A percentile compares a stretch with the other conserved stretches of the same genome.
These are phyloP conservation scores for Incumbomyces lentus DNA, from an alignment of 2,329 filamentous ascomycete species.

Conservation along the genomic window DNA sequence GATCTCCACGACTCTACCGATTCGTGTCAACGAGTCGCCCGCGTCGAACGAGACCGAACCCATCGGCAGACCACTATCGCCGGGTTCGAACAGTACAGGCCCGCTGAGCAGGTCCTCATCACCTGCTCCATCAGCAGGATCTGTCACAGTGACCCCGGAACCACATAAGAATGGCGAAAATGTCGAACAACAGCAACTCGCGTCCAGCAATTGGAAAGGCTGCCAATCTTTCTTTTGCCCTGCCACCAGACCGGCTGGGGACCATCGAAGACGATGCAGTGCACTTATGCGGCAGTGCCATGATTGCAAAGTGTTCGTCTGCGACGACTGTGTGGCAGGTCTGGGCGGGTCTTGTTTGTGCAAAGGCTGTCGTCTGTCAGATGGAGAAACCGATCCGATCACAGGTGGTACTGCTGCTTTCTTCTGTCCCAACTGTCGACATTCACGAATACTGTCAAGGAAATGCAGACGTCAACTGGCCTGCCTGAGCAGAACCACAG, in stretches of 20 bases:
- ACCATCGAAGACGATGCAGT: constrained; percentile 36
- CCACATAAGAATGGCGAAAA: constrained; percentile 27
- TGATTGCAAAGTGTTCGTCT: constrained; percentile 36
- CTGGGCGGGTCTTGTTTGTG: constrained; percentile 18
- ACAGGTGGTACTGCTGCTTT: constrained; percentile 11
- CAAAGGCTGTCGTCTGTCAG: constrained; percentile 14
- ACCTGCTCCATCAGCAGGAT: constrained; percentile 30
- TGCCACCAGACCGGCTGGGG: constrained; percentile 31
- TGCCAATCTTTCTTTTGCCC: constrained; percentile 41
- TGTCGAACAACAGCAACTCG: constrained; percentile 1
- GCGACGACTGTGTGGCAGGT: constrained; percentile 32
- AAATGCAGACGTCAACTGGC: constrained; percentile 19
- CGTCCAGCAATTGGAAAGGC: constrained; percentile 33
- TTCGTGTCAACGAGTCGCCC: constrained; percentile 7
- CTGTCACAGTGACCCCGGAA: constrained; percentile 31
- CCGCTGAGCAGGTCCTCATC: constrained; percentile 30
- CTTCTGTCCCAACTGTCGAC: constrained; percentile 21
- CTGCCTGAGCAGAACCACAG: constrained; percentile 11
- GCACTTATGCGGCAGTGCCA: constrained; percentile 36
- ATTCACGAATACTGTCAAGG: constrained; percentile 17
- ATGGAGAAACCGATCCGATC: constrained; percentile 7
- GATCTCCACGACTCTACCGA: constrained; percentile 6
- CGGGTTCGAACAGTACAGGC: constrained; percentile 24
- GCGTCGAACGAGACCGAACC: constrained; percentile 17
- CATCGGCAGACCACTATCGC: constrained; percentile 17